These are phyloP conservation scores for Saitozyma sp. DNA, from an alignment of 768 basidiomycete species.

Conservation along the genomic window DNA sequence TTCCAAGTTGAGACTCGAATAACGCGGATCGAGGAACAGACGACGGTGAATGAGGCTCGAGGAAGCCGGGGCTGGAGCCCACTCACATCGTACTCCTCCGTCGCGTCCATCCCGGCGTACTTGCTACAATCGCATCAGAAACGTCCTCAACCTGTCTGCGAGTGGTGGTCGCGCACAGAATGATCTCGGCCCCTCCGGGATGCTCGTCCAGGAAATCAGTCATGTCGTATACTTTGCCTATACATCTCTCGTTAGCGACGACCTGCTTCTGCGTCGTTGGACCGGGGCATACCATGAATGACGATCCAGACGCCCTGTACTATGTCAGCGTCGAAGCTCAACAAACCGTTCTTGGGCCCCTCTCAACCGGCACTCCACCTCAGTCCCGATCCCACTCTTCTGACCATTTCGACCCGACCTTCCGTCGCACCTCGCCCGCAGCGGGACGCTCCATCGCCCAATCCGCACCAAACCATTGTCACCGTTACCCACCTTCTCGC, in stretches of 20 bases:
- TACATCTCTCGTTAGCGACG: no score
- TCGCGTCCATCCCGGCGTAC: conserved; percentile 83
- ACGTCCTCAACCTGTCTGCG: background rate
- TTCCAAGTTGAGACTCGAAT: no score
- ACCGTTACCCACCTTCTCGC: conserved; percentile 53
- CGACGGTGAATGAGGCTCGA: conserved; percentile 50
- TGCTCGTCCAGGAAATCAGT: conserved; percentile 53
- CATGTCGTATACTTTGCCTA: conserved; percentile 52
- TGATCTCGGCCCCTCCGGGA: conserved; percentile 73
- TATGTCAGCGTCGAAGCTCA: conserved; percentile 2
- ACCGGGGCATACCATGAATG: conserved; percentile 38
- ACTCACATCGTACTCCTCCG: conserved; percentile 55
- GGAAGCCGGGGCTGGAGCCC: background rate
- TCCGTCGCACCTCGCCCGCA: no score
- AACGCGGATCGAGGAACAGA: no score
- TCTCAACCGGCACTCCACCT: background rate
- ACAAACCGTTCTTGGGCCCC: background rate
- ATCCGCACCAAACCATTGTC: no score
- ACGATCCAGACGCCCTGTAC: conserved; percentile 49
- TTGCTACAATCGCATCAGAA: conserved; percentile 48
- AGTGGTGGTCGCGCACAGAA: conserved; percentile 56
- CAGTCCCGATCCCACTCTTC: background rate
- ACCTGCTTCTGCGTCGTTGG: no score
- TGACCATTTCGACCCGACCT: no score
- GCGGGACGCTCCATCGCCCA: no score